Base-by-base conservation (phyloP, 2,329 filamentous ascomycete species). In the Trichophyton schoenleinii region DNA sequence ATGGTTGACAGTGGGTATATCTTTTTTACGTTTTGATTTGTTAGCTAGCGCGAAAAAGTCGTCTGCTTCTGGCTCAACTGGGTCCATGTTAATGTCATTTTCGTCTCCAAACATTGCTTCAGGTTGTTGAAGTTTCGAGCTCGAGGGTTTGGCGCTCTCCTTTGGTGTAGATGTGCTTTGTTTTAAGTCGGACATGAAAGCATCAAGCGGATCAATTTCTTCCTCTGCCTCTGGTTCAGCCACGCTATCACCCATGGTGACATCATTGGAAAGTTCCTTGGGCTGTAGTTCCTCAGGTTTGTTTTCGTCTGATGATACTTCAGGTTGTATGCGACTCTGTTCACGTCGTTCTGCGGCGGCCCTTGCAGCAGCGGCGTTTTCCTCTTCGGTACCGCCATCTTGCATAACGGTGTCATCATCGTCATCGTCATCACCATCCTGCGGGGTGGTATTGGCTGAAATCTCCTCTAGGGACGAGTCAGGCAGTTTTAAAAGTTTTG, bases 401-500 rank as follows among this genome's bases (percentile, higher is more conserved):
- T 86, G 80, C 77, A 85, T 87, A 64, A 87, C 87, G 59, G 84
- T 84, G 67, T 91, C 88, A 59, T 86, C 87, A 59, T 88, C 88
- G 60, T 86, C 84, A 60, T 87, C 83, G 57, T 81, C 80, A 5
- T 61, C 67, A 25, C 57, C 66, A n/a, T 55, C 73, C 42, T 75
- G 76, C 11, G 63, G 65, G 62, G 79, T 79, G 72, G 84, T 81
- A 71, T 77, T 85, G 82, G 67, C 75, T 63, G 74, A 82, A 64
- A 80, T 75, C 66, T 82, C 81, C 69, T 86, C 83, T 60, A 88
- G 78, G 60, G 87, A 83, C 63, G 89, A 83, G 66, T 87, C 87
- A 62, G 92, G 91, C 63, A 99, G 84, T 75, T 91, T 94, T 71
- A 90, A 90, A 66, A 99, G 83, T 77, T 95, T 96, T 72, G 91